Base-by-base conservation (phyloP, 148 eudicot species). In the Rhododendron henanense region DNA sequence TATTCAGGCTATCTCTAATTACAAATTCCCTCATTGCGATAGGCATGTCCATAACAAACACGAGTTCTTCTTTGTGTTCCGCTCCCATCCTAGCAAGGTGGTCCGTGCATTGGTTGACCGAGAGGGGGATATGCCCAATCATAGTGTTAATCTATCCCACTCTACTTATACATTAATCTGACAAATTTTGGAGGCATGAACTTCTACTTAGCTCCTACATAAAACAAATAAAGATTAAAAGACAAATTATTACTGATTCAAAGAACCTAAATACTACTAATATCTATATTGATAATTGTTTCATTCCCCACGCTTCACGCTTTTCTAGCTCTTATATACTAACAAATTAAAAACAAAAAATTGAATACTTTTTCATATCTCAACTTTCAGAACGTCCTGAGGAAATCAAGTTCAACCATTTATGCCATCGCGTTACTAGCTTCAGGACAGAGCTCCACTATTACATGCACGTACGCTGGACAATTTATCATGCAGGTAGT, bases 401-500 rank as follows among this genome's bases (percentile, higher is more conserved):
- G 94, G 74, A 93, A 91, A 87, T 81, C 95, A 15, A 95, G 96
- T 25, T 89, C 95, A 3, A 93, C 86, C n/a, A 50, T 96, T 3
- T 96, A 96, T 81, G 96, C 93, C 44, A 85, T 96, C 31, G 98
- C 98, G 2, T 87, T 96, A 39, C 80, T 96, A 47, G 98, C 98
- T 78, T 96, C 98, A 2, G 98, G 98, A 0, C 98, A 96, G 81
- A 94, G 98, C 85, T 96, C 98, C 39, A 88, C 96, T 50, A 96
- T 96, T 76, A 94, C 98, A 4, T 95, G 98, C 19, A 96, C 98
- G 7, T 96, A 96, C 90, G 98, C 98, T 73, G 98, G 98, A 28
- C 98, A 96, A 83, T 96, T 75, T 82, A 90, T 96, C 33, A 96
- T 96, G 98, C 96, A 95, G 94, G 98, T 93, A 0, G 59, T 19